Conservation (phyloP, 352 stramenopile genomes). For the Phytopythium chamaehyphon region DNA sequence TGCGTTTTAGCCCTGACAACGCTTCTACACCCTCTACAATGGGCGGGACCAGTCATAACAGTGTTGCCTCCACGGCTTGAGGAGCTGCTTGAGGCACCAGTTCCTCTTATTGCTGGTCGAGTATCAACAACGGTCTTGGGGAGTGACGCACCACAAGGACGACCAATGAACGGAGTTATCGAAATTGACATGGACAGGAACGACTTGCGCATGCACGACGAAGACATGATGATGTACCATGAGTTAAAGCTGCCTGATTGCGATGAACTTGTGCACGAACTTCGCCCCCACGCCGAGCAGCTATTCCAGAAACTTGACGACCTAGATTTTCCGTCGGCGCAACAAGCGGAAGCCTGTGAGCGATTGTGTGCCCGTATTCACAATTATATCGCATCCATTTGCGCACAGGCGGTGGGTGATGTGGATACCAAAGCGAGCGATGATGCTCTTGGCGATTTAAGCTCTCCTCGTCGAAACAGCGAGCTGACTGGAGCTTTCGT, state of each 20-base stretch:
- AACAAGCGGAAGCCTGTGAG: conserved; percentile 71
- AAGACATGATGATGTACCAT: conserved; percentile 68
- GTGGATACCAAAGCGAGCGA: neutral
- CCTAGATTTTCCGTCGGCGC: conserved; percentile 58
- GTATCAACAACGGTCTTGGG: conserved; percentile 48
- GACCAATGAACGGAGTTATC: conserved; percentile 64
- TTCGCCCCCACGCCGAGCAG: conserved; percentile 41
- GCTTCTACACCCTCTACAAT: conserved; percentile 62
- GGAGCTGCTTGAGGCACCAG: conserved; percentile 71
- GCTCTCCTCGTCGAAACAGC: conserved; percentile 28
- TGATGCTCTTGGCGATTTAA: neutral
- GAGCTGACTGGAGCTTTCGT: conserved; percentile 60
- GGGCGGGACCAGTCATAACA: conserved; percentile 73
- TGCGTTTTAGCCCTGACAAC: conserved; percentile 74
- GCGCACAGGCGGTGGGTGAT: conserved; percentile 38
- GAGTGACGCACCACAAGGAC: conserved; percentile 27
- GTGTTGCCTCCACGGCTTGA: conserved; percentile 61
- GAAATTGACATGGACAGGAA: conserved; percentile 85
- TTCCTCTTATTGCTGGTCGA: conserved; percentile 73
- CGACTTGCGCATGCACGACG: conserved; percentile 69
- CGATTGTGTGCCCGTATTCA: conserved; percentile 61
- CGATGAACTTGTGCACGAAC: conserved; percentile 67
- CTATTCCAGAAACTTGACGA: conserved; percentile 55
- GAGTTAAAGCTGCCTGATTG: conserved; percentile 73
- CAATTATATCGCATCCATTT: conserved; percentile 58